Percentiles rank a stretch among this genome's conserved stretches.
Conservation (phyloP, 2,329 filamentous ascomycete genomes). For the Sporothrix pallida region DNA sequence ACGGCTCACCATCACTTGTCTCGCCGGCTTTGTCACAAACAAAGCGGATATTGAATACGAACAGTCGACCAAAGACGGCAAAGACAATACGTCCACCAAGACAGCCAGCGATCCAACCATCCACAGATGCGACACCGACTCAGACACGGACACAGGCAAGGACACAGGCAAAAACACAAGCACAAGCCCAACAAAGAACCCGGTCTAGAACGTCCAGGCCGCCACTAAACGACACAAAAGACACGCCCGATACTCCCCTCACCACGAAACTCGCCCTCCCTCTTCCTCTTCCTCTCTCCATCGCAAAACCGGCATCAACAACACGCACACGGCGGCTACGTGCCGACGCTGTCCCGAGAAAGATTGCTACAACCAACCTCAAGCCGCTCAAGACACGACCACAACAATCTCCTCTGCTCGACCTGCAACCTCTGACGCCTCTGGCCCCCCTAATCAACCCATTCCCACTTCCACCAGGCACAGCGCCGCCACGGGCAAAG, state of each 20-base stretch:
- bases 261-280: not conserved
- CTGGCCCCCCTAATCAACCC: not conserved
- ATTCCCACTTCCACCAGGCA: not conserved
- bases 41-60: not conserved
- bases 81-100: not conserved
- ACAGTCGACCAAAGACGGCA: not conserved
- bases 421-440: slow-evolving; percentile 46
- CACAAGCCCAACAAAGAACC: not conserved
- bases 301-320: not conserved
- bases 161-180: not conserved
- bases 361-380: not conserved
- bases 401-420: not conserved
- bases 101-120: not conserved
- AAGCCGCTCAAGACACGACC: not conserved
- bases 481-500: slow-evolving; percentile 43
- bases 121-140: not conserved
- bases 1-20: not conserved
- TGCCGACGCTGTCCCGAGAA: not conserved
- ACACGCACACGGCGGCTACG: slow-evolving; percentile 12
- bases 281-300: not conserved
- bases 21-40: not conserved
- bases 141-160: not conserved
- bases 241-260: not conserved
- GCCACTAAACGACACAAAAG: not conserved
- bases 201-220: not conserved